phyloP scores from a whole-genome alignment of 2,329 filamentous ascomycete species.

The Pseudogymnoascus sp. region DNA sequence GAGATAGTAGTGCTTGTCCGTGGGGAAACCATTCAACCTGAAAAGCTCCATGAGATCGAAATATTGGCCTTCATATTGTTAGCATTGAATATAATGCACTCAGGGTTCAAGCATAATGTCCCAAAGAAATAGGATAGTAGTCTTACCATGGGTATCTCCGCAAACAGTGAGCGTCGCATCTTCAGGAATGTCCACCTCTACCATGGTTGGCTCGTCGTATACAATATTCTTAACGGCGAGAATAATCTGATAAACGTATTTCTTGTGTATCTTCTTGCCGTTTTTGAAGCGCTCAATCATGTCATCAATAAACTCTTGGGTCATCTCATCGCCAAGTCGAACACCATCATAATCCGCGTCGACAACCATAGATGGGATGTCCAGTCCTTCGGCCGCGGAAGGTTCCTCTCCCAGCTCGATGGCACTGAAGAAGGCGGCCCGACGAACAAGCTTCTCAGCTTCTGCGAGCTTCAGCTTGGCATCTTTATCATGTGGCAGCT shows the following conservation, averaged over 20 bases:
- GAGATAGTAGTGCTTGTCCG: slow-evolving; percentile 82
- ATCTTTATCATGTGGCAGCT: slow-evolving; percentile 81
- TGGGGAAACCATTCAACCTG: slow-evolving; percentile 76
- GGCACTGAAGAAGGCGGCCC: slow-evolving; percentile 85
- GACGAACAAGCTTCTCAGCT: slow-evolving; percentile 89
- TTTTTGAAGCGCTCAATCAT: slow-evolving; percentile 95
- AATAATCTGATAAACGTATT: slow-evolving; percentile 97
- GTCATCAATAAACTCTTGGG: slow-evolving; percentile 91
- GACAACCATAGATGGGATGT: slow-evolving; percentile 76
- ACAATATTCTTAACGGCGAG: slow-evolving; percentile 82
- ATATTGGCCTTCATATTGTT: slow-evolving; percentile 65
- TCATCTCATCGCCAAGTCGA: slow-evolving; percentile 73
- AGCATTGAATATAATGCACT: slow-evolving; percentile 14
- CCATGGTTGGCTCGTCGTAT: slow-evolving; percentile 92
- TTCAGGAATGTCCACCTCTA: slow-evolving; percentile 74
- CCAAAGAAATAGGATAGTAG: neutral
- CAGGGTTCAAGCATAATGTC: neutral
- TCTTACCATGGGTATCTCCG: slow-evolving; percentile 86
- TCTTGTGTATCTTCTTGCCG: slow-evolving; percentile 89
- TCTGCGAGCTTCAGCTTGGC: slow-evolving; percentile 85
- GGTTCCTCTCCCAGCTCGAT: slow-evolving; percentile 91
- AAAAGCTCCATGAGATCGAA: slow-evolving; percentile 97
- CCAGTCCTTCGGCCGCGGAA: slow-evolving; percentile 82
- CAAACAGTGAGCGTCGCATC: slow-evolving; percentile 84
- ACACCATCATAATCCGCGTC: slow-evolving; percentile 82